A percentile compares a stretch with the other conserved stretches of the same genome.
Evolutionary conservation across 345 rosid genomes (phyloP).

Genomic region (Brassica carinata): DNA sequence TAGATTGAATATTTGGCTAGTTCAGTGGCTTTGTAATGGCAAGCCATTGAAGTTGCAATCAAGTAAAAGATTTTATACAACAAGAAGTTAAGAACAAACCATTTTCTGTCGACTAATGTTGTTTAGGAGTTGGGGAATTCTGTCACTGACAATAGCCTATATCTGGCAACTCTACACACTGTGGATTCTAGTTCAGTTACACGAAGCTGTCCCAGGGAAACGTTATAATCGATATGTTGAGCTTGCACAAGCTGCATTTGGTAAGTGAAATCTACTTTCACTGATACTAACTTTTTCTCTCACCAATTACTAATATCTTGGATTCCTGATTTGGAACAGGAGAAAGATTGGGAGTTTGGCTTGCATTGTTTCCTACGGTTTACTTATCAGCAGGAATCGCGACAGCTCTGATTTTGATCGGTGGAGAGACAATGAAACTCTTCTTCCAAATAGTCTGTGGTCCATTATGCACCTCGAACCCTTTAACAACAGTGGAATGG

Average conservation of each 20-base stretch:
- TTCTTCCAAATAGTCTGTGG: conserved; percentile 94
- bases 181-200: conserved; percentile 92
- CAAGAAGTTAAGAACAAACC: background rate
- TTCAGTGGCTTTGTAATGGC: background rate
- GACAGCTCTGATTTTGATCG: conserved; percentile 82
- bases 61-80: background rate
- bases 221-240: conserved; percentile 94
- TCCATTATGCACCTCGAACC: conserved; percentile 83
- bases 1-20: background rate
- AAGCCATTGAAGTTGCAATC: background rate
- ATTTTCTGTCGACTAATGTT: background rate
- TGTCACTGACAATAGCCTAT: conserved; percentile 85
- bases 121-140: conserved; percentile 96
- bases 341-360: conserved; percentile 87
- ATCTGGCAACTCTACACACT: conserved; percentile 93
- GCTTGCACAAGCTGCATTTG: conserved; percentile 97
- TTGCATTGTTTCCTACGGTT: conserved; percentile 92
- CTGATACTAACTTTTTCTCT: background rate
- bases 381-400: conserved; percentile 96
- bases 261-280: conserved; percentile 40
- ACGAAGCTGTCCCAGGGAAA: conserved; percentile 97
- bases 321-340: conserved; percentile 49
- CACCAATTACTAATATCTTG: background rate
- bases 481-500: conserved; percentile 94
- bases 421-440: conserved; percentile 96